Conservation (phyloP, 495 filamentous ascomycete genomes). For the Podospora sp. region DNA sequence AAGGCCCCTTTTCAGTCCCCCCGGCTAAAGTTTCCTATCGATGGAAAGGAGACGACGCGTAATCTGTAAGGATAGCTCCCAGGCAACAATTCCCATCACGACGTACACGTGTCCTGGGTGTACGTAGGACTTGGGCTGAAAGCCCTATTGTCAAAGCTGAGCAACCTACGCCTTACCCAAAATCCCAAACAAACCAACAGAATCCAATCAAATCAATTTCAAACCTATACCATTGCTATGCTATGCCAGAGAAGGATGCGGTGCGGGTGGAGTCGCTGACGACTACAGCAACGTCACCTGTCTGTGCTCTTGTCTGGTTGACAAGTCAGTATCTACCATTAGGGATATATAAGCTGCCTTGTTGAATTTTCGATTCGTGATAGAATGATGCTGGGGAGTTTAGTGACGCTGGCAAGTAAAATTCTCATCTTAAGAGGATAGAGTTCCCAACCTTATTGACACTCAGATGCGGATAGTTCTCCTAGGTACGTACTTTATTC, state of each 20-base stretch:
- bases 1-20: no score
- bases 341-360: conserved; percentile 8
- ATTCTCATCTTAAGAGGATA: conserved; percentile 5
- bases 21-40: no score
- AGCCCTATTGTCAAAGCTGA: no score
- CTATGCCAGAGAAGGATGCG: conserved; percentile 8
- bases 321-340: conserved; percentile 1
- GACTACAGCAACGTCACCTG: no score
- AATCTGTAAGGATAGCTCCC: no score
- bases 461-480: no score
- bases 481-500: no score
- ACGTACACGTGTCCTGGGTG: conserved; percentile 5
- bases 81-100: no score
- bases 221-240: conserved; percentile 9
- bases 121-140: neutral
- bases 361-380: conserved; percentile 1
- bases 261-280: conserved; percentile 7
- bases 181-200: no score
- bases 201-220: conserved; percentile 7
- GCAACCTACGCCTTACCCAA: no score
- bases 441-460: neutral
- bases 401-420: neutral
- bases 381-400: neutral
- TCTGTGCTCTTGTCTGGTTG: conserved; percentile 10
- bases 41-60: no score